Evolutionary conservation across 768 basidiomycete genomes (phyloP), one percentile per base, ranked within the genome.

Genomic region (Lactarius pseudohatsudake): DNA sequence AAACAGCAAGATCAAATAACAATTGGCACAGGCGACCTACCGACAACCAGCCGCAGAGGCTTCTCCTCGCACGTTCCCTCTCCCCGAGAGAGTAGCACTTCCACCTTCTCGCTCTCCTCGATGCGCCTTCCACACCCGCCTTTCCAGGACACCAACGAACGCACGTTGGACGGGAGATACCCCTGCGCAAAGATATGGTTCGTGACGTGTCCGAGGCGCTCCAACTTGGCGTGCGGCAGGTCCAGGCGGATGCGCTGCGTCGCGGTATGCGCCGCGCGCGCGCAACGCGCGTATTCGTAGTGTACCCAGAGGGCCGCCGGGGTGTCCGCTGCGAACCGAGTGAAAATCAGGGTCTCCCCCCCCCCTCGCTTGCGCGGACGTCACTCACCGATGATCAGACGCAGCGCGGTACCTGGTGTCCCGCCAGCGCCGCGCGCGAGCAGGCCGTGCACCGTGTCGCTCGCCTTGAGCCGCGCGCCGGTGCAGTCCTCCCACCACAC

Each of bases 401-500:
- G 78, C 57, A 83, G 71, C 32, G 82, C 82, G 26, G 72, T 77
- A 53, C 80, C 78, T n/a, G 79, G 77, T 64, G 79, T 80, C 70
- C 73, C 77, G 2, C 82, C 81, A 45, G 76, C 72, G 55, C 81
- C 81, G 55, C 79, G 72, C 61, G 69, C 69, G 64, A 77, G 61
- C 18, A 76, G 69, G 32, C 77, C 80, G 26, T 81, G 79, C 16
- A 84, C 71, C 15, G 62, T 62, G 9, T 74, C 70, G 65, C 77
- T 75, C 45, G 74, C 73, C 59, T 77, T 77, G 60, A 82, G 74
- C 50, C 77, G 76, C 43, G 71, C 71, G 2, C 78, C 80, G 56
- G 78, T 75, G 58, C 75, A 75, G 50, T 75, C 77, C 72, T 81
- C 81, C 80, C 81, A 84, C 77, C 80, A 81, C 1, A 78, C 74